phyloP scores from a whole-genome alignment of 768 basidiomycete species.

The Boletellus emodensis region DNA sequence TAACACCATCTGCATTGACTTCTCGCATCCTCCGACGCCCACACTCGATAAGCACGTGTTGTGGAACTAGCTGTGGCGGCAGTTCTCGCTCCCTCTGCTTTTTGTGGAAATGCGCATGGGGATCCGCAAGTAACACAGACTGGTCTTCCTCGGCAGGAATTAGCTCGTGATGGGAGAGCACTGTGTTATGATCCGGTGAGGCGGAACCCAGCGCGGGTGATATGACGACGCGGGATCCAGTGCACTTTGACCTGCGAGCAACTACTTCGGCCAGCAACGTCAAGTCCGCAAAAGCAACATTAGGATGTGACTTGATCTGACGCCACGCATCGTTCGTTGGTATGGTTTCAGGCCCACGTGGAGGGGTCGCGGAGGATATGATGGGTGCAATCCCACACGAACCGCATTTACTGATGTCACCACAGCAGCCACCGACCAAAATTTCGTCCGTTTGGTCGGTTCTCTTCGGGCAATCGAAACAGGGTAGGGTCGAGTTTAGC shows the following conservation, averaged over 20 bases:
- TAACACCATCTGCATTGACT: slow-evolving; percentile 70
- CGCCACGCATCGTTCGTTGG: slow-evolving; percentile 83
- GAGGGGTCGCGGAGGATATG: slow-evolving; percentile 19
- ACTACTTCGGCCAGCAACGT: slow-evolving; percentile 85
- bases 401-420: slow-evolving; percentile 30
- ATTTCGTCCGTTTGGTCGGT: slow-evolving; percentile 25
- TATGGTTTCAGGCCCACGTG: slow-evolving; percentile 47
- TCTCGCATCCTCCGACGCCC: slow-evolving; percentile 59
- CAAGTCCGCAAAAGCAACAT: slow-evolving; percentile 80
- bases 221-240: slow-evolving; percentile 62
- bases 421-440: slow-evolving; percentile 35
- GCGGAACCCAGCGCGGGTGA: slow-evolving; percentile 49
- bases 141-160: slow-evolving; percentile 24
- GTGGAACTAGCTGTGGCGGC: slow-evolving; percentile 53
- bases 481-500: slow-evolving; percentile 48
- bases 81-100: slow-evolving; percentile 39
- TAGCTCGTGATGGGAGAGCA: slow-evolving; percentile 9
- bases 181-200: slow-evolving; percentile 42
- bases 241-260: slow-evolving; percentile 74
- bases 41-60: slow-evolving; percentile 59
- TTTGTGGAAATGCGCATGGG: slow-evolving; percentile 50
- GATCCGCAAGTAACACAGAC: slow-evolving; percentile 48
- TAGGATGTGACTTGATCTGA: slow-evolving; percentile 83
- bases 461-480: slow-evolving; percentile 52
- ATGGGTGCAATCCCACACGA: slow-evolving; percentile 33